These are phyloP conservation scores for Orobanche coerulescens DNA, from an alignment of 257 asterid species.

Conservation along the genomic window DNA sequence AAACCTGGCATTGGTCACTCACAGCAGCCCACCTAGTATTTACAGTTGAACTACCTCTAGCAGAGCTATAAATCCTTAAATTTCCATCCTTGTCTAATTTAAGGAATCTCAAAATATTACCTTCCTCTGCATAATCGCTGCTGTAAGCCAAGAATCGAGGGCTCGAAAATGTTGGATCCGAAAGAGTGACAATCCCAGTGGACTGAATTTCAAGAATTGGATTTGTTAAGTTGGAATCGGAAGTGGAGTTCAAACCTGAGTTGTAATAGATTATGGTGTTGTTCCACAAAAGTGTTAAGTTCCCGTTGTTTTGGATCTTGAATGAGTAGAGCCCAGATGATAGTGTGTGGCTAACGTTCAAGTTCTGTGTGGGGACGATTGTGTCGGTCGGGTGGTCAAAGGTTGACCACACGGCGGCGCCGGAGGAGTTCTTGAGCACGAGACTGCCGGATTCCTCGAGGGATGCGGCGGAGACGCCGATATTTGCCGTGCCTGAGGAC, in stretches of 20 bases:
- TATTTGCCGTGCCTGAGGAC: conserved; percentile 38
- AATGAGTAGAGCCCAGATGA: conserved; percentile 51
- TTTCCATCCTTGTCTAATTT: conserved; percentile 70
- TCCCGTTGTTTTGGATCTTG: conserved; percentile 36
- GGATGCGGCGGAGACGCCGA: conserved; percentile 35
- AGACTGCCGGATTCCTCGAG: conserved; percentile 43
- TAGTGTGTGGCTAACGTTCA: conserved; percentile 30
- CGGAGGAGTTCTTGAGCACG: conserved; percentile 47
- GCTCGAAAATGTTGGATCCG: conserved; percentile 36
- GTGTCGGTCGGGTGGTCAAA: conserved; percentile 69
- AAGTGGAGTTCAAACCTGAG: conserved; percentile 54
- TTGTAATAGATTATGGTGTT: conserved; percentile 41
- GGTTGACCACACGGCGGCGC: conserved; percentile 51
- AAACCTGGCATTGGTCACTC: conserved; percentile 71
- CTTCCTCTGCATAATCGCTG: conserved; percentile 58
- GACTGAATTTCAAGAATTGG: conserved; percentile 43
- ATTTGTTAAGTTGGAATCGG: conserved; percentile 27
- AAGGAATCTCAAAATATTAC: conserved; percentile 45
- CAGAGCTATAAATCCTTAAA: conserved; percentile 60
- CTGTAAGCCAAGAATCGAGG: conserved; percentile 44
- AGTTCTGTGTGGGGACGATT: conserved; percentile 50
- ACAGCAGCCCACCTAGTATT: conserved; percentile 68
- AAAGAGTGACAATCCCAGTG: conserved; percentile 47
- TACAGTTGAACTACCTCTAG: conserved; percentile 38
- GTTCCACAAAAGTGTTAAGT: conserved; percentile 65